Conservation (phyloP, 345 rosid genomes). For the Alliaria petiolata region DNA sequence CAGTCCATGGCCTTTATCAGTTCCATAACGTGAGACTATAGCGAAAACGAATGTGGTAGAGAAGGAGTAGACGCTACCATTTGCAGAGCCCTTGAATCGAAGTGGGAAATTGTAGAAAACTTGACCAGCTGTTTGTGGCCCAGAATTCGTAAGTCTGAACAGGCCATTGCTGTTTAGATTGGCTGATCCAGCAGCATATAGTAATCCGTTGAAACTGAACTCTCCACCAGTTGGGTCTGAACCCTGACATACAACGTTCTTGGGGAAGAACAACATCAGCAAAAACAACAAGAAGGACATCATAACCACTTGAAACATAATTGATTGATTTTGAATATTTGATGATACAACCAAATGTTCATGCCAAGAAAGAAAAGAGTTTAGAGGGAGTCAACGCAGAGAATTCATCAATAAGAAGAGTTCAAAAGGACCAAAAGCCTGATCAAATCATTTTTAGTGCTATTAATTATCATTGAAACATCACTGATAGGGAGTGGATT, state of each 20-base stretch:
- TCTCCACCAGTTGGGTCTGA: constrained; percentile 28
- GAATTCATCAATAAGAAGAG: neutral
- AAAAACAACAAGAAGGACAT: neutral
- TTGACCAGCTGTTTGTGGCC: constrained; percentile 25
- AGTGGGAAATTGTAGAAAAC: constrained; percentile 35
- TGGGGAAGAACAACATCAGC: neutral
- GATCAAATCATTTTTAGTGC: too few relatives aligned
- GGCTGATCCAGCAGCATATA: constrained; percentile 34
- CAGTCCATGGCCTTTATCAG: neutral
- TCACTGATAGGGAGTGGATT: too few relatives aligned
- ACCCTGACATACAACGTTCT: neutral
- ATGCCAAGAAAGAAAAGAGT: constrained; percentile 2
- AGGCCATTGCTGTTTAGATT: constrained; percentile 14
- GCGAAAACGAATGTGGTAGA: constrained; percentile 16
- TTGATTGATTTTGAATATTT: neutral
- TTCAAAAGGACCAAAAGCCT: too few relatives aligned
- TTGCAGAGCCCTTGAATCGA: constrained; percentile 33
- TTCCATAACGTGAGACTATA: neutral
- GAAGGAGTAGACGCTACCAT: constrained; percentile 5
- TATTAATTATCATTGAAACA: too few relatives aligned
- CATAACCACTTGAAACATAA: neutral
- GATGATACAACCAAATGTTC: neutral
- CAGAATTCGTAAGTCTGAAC: constrained; percentile 13
- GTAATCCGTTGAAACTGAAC: constrained; percentile 28
- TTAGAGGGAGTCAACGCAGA: neutral